Evolutionary conservation across 345 rosid species (phyloP).

Genomic region (Murraya koenigii): DNA sequence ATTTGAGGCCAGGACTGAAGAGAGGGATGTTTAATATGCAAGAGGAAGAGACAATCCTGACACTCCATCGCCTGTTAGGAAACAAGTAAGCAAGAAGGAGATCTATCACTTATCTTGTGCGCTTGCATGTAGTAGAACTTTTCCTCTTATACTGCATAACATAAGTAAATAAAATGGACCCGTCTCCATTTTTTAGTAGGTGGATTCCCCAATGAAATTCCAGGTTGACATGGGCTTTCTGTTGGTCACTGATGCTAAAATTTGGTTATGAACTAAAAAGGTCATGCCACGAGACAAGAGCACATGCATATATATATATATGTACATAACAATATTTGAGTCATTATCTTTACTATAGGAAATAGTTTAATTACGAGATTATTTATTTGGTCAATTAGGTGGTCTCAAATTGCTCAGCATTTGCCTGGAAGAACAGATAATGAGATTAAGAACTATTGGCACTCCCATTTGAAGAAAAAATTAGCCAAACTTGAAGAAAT

Average conservation of each 20-base stretch:
- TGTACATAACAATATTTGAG: neutral
- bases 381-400: constrained; percentile 37
- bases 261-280: neutral
- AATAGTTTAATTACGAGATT: neutral
- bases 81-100: constrained; percentile 59
- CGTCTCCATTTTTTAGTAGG: neutral
- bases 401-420: constrained; percentile 85
- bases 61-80: constrained; percentile 70
- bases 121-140: neutral
- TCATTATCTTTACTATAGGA: no score
- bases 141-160: neutral
- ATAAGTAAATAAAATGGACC: neutral
- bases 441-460: constrained; percentile 94
- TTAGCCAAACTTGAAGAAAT: constrained; percentile 38
- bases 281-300: neutral
- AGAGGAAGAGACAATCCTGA: constrained; percentile 70
- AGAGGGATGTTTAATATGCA: constrained; percentile 53
- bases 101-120: neutral
- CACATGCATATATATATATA: neutral
- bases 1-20: constrained; percentile 84
- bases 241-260: neutral
- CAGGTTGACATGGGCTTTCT: neutral
- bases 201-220: neutral
- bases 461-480: constrained; percentile 77
- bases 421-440: constrained; percentile 97